Base-by-base conservation (phyloP, 75 land plant species). In the Ceratopteris richardii region DNA sequence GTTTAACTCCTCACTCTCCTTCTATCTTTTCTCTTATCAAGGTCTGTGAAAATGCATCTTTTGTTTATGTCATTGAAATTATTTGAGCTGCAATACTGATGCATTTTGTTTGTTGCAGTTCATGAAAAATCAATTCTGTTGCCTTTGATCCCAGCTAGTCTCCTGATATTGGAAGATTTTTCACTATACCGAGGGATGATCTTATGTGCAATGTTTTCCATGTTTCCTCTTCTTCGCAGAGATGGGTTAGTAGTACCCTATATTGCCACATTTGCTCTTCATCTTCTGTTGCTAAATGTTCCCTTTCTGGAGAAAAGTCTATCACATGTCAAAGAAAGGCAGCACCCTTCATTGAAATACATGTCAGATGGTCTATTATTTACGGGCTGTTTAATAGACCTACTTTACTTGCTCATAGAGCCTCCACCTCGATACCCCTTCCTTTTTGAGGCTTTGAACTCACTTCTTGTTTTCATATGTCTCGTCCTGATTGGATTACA, bases 91-190 rank as follows among this genome's bases (percentile, higher is more conserved):
- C 3, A 22, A 4, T 64, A 5, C 33, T 51, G 29, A 57, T 18
- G 37, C 31, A 1, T 47, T 51, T 37, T 61, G 25, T 46, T 25
- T 41, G 23, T 54, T 18, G 48, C 98, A 93, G 98, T 93, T 10
- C 98, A 93, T 56, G 98, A 93, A 69, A 93, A 93, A 76, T 93
- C 98, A 0, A 79, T 93, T 20, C 63, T 93, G 63, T 77, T 93
- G 46, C 98, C 98, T 19, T 73, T 93, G 33, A 55, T 93, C 33
- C 98, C 98, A 31, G 90, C 86, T 44, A 92, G 81, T 54, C 71
- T 92, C 51, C 47, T 92, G 54, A 83, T 77, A 17, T 51, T 79
- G 28, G 81, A 88, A 43, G 94, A 88, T 47, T 86, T 89, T 33
- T 51, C 26, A 14, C 29, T 85, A 48, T 75, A 74, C 51, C 53